phyloP scores from a whole-genome alignment of 192 early-diverging fungal genomes.

The Pilaira anomala region DNA sequence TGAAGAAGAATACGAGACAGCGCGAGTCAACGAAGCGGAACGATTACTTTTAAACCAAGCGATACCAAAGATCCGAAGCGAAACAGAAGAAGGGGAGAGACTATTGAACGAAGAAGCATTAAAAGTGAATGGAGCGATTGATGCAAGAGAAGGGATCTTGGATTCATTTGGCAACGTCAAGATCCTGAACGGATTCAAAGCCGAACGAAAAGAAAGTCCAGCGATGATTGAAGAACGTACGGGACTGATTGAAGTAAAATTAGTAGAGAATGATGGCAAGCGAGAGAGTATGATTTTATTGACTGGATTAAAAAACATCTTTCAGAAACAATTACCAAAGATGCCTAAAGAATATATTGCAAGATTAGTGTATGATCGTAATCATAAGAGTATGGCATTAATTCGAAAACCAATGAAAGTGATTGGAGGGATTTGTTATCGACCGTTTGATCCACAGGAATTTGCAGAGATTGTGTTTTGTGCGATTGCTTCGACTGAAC shows the following conservation, averaged over 20 bases:
- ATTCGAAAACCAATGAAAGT: slow-evolving; percentile 67
- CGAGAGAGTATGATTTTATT: slow-evolving; percentile 84
- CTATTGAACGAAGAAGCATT: background rate
- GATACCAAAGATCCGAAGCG: slow-evolving; percentile 1
- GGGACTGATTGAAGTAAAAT: slow-evolving; percentile 64
- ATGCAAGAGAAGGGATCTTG: slow-evolving; percentile 3
- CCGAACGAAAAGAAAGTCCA: slow-evolving; percentile 52
- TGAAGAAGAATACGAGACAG: background rate
- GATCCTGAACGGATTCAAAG: slow-evolving; percentile 5
- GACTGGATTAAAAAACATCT: slow-evolving; percentile 93
- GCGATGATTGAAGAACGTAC: slow-evolving; percentile 63
- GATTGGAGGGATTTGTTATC: slow-evolving; percentile 92
- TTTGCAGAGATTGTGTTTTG: slow-evolving; percentile 99
- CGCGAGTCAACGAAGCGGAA: slow-evolving; percentile 8
- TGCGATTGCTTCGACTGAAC: slow-evolving; percentile 85
- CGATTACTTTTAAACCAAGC: background rate
- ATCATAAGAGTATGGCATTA: slow-evolving; percentile 83
- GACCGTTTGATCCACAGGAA: slow-evolving; percentile 81
- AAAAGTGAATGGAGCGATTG: background rate
- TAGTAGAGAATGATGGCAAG: slow-evolving; percentile 79
- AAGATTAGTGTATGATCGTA: slow-evolving; percentile 88
- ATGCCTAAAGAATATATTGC: slow-evolving; percentile 99
- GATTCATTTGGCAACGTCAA: background rate
- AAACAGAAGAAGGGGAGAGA: slow-evolving; percentile 6
- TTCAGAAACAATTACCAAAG: slow-evolving; percentile 95